Base-by-base conservation (phyloP, 352 stramenopile species). In the Globisporangium uncinulatum region DNA sequence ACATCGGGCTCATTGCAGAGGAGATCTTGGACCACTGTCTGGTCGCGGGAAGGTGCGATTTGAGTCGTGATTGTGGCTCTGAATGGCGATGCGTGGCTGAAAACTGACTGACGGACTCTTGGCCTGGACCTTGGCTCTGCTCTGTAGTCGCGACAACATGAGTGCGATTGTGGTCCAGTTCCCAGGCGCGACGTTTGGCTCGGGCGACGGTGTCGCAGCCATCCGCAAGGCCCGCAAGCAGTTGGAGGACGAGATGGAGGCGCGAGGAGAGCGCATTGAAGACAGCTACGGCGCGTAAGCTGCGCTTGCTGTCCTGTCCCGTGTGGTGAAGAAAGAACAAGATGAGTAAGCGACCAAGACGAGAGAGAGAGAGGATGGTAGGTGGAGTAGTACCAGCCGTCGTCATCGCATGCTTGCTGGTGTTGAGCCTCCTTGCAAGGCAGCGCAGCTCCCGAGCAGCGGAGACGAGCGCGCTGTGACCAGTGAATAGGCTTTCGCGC, bases 101-200 rank as follows among this genome's bases (percentile, higher is more conserved):
- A 31, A 45, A 8, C 42, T 54, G 17, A 43, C 17, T 24, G 14
- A 32, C 45, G 48, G 34, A 29, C 24, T 29, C 24, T 29, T 29
- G 24, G 20, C 19, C 24, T 24, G 37, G 9, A 20, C 56, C 31
- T 34, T 52, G 21, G 41, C 20, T 21, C 39, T 54, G 8, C 36
- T 20, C 37, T 21, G 5, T 52, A 89, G 79, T 20, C 84, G 79
- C 56, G 84, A 94, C 73, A 94, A 94, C 63, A 92, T 92, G 80
- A 94, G 82, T 53, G 71, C 85, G 14, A 73, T 94, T 43, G 62
- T 94, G 21, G 70, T 94, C 54, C 81, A 88, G 68, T 92, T 94
- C 59, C 69, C 81, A 47, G 71, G 59, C 11, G 81, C 81, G 14
- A 84, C 84, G 62, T 69, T 87, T 29, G 81, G 83, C 19, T 46